These are phyloP conservation scores for Blastomyces silverae DNA, from an alignment of 2,329 filamentous ascomycete species.

Conservation along the genomic window DNA sequence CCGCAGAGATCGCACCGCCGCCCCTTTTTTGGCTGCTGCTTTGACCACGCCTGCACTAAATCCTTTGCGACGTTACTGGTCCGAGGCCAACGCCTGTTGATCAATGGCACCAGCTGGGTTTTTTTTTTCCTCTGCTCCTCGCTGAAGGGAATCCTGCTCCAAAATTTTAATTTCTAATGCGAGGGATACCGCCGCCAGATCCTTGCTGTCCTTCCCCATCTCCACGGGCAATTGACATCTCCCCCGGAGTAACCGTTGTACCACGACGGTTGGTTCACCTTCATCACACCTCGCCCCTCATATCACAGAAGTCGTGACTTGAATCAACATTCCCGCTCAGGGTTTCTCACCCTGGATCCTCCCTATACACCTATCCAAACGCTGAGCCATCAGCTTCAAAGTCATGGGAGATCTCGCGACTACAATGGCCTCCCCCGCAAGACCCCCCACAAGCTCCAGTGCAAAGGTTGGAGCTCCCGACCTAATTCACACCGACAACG, in stretches of 20 bases:
- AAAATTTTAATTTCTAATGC: neutral
- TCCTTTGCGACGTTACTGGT: neutral
- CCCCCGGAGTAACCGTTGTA: neutral
- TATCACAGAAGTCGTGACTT: neutral
- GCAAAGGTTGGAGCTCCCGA: neutral
- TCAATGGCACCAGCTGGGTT: conserved; percentile 1
- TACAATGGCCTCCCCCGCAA: neutral
- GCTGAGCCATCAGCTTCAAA: neutral
- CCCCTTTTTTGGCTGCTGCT: neutral
- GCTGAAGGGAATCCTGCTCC: neutral
- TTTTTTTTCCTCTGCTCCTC: neutral
- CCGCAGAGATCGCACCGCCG: neutral
- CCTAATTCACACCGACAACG: neutral
- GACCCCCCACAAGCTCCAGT: conserved; percentile 4
- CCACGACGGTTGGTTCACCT: neutral
- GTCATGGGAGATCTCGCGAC: conserved; percentile 1
- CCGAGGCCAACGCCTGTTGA: neutral
- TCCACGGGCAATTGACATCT: neutral
- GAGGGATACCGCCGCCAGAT: conserved; percentile 2
- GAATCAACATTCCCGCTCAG: neutral
- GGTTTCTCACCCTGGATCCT: neutral
- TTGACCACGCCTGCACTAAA: neutral
- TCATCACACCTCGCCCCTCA: neutral
- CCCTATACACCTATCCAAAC: neutral
- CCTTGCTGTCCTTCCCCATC: conserved; percentile 5